These are phyloP conservation scores for Pezizomycotina sp. DNA, from an alignment of 2,329 filamentous ascomycete genomes.

Conservation along the genomic window DNA sequence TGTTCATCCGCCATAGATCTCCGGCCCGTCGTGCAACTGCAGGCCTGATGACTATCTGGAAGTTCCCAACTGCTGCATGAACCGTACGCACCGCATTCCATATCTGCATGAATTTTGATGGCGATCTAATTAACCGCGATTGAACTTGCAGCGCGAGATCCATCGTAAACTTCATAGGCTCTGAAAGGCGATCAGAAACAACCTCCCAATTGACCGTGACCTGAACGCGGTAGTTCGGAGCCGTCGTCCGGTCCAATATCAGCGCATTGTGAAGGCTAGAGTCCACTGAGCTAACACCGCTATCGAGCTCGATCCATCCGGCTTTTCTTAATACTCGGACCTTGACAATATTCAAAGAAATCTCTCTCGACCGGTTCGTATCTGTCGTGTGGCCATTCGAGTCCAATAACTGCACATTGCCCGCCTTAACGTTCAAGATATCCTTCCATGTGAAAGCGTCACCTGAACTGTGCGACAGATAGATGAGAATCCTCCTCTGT, in stretches of 20 bases:
- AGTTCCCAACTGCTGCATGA: slow-evolving; percentile 71
- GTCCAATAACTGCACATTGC: slow-evolving; percentile 68
- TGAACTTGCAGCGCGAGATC: slow-evolving; percentile 64
- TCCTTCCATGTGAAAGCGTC: slow-evolving; percentile 80
- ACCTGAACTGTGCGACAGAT: slow-evolving; percentile 78
- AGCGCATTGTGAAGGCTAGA: slow-evolving; percentile 81
- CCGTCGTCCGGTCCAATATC: slow-evolving; percentile 81
- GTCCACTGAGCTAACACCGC: slow-evolving; percentile 77
- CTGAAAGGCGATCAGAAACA: slow-evolving; percentile 62
- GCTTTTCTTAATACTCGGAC: slow-evolving; percentile 66
- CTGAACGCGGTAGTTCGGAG: slow-evolving; percentile 84
- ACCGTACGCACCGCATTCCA: slow-evolving; percentile 76
- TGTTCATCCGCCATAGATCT: slow-evolving; percentile 93
- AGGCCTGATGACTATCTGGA: slow-evolving; percentile 70
- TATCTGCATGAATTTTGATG: slow-evolving; percentile 70
- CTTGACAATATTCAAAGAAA: slow-evolving; percentile 59
- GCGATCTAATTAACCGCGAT: slow-evolving; percentile 51
- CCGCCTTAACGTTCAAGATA: slow-evolving; percentile 58
- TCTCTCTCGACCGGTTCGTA: slow-evolving; percentile 54
- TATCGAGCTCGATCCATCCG: slow-evolving; percentile 79
- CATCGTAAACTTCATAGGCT: slow-evolving; percentile 72
- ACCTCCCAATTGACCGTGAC: slow-evolving; percentile 78
- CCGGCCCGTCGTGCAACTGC: slow-evolving; percentile 79
- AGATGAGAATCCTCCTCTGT: slow-evolving; percentile 73
- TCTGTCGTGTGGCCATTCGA: slow-evolving; percentile 71